These are phyloP conservation scores for Draba incana DNA, from an alignment of 345 rosid genomes.

Conservation along the genomic window DNA sequence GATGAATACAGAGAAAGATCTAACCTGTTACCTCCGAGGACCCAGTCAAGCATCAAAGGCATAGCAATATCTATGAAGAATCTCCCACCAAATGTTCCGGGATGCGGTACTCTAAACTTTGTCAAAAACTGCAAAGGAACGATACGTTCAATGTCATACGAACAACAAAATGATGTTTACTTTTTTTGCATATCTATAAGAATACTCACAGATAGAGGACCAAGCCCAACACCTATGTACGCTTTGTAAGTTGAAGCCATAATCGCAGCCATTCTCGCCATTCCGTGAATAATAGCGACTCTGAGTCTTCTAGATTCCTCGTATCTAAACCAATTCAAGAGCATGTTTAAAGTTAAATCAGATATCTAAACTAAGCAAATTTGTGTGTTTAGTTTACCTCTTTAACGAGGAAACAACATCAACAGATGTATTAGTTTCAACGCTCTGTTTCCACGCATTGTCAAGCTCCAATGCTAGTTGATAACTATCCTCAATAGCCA, in stretches of 20 bases:
- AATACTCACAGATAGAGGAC: conserved; percentile 76
- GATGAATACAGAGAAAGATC: conserved; percentile 27
- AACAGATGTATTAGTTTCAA: conserved; percentile 54
- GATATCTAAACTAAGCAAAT: not conserved
- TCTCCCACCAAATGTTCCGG: conserved; percentile 88
- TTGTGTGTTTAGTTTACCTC: conserved; percentile 45
- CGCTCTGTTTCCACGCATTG: conserved; percentile 65
- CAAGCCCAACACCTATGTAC: conserved; percentile 96
- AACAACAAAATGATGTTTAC: not conserved
- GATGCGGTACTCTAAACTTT: conserved; percentile 83
- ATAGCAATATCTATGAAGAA: conserved; percentile 73
- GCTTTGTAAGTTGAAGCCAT: conserved; percentile 97
- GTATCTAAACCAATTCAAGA: conserved; percentile 48
- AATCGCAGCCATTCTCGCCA: conserved; percentile 95
- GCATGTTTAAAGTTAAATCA: not conserved
- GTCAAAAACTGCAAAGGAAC: conserved; percentile 70
- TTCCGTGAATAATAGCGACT: conserved; percentile 80
- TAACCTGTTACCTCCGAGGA: conserved; percentile 92
- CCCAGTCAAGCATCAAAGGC: conserved; percentile 92
- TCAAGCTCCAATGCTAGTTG: conserved; percentile 87
- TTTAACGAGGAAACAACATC: conserved; percentile 73
- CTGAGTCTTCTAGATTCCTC: conserved; percentile 77
- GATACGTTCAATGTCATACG: conserved; percentile 2
- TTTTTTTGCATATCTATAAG: conserved; percentile 4
- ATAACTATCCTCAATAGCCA: conserved; percentile 96